These are phyloP conservation scores for Septoria linicola DNA, from an alignment of 2,329 filamentous ascomycete genomes.

Conservation along the genomic window DNA sequence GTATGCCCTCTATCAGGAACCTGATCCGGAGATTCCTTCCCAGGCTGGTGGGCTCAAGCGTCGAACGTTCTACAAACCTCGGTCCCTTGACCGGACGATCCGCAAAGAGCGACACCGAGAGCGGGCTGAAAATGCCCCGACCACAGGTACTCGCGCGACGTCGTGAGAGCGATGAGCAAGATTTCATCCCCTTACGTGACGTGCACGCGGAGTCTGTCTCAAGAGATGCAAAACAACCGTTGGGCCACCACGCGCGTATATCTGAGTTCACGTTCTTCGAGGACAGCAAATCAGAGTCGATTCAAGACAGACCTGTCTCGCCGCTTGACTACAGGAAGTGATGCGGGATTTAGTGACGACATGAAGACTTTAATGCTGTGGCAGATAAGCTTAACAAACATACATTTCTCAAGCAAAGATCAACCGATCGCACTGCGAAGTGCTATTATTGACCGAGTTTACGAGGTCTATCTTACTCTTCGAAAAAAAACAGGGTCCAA, in stretches of 20 bases:
- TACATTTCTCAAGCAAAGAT: no score
- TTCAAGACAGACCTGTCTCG: background rate
- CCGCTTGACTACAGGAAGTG: background rate
- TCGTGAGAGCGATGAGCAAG: constrained; percentile 10
- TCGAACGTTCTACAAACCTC: background rate
- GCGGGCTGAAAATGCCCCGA: constrained; percentile 1
- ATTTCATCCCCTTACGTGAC: constrained; percentile 17
- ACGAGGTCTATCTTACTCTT: no score
- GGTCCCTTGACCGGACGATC: background rate
- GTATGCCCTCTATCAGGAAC: constrained; percentile 20
- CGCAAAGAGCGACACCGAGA: background rate
- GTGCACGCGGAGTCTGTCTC: constrained; percentile 8
- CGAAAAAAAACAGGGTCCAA: no score
- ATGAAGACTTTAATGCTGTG: no score
- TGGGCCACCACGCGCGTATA: background rate
- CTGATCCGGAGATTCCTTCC: constrained; percentile 14
- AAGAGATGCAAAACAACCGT: background rate
- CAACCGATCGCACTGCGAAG: no score
- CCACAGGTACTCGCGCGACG: constrained; percentile 6
- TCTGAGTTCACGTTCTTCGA: background rate
- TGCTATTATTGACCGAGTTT: no score
- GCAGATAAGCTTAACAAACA: no score
- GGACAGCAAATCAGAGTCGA: background rate
- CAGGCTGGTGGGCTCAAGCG: constrained; percentile 10
- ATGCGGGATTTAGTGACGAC: no score